Conservation (phyloP, 176 grass and related monocot species). For the Saccharum spontaneum region DNA sequence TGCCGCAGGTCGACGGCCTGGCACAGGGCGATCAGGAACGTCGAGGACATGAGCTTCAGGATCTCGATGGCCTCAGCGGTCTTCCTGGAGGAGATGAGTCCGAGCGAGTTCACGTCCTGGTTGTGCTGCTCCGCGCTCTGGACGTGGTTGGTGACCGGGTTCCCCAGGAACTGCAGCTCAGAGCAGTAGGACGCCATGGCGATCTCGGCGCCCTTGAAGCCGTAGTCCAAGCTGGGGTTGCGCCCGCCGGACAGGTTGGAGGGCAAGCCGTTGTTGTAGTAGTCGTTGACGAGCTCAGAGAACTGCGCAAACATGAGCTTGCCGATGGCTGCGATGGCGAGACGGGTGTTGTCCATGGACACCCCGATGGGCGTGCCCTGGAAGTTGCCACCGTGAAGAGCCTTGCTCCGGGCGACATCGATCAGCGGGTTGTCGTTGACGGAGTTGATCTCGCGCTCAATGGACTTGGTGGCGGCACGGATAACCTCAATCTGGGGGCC, state of each 20-base stretch:
- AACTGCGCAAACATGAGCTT: constrained; percentile 93
- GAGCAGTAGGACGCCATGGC: constrained; percentile 90
- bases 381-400: constrained; percentile 76
- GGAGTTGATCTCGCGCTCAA: constrained; percentile 92
- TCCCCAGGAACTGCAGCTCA: constrained; percentile 79
- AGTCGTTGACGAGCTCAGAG: constrained; percentile 83
- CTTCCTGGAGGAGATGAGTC: constrained; percentile 75
- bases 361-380: constrained; percentile 86
- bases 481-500: constrained; percentile 83
- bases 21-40: constrained; percentile 67
- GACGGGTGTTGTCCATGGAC: constrained; percentile 84
- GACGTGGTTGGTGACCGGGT: constrained; percentile 88
- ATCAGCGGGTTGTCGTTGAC: constrained; percentile 93
- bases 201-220: constrained; percentile 84
- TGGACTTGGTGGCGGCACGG: constrained; percentile 73
- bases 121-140: constrained; percentile 93
- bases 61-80: constrained; percentile 74
- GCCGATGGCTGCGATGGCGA: constrained; percentile 72
- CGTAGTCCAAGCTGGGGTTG: constrained; percentile 86
- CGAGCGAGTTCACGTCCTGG: constrained; percentile 82
- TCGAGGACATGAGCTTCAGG: constrained; percentile 71
- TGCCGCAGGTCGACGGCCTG: constrained; percentile 72
- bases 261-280: constrained; percentile 81
- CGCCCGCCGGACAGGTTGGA: constrained; percentile 77
- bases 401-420: constrained; percentile 63